Base-by-base conservation (phyloP, 768 basidiomycete species). In the Serendipita sp. region DNA sequence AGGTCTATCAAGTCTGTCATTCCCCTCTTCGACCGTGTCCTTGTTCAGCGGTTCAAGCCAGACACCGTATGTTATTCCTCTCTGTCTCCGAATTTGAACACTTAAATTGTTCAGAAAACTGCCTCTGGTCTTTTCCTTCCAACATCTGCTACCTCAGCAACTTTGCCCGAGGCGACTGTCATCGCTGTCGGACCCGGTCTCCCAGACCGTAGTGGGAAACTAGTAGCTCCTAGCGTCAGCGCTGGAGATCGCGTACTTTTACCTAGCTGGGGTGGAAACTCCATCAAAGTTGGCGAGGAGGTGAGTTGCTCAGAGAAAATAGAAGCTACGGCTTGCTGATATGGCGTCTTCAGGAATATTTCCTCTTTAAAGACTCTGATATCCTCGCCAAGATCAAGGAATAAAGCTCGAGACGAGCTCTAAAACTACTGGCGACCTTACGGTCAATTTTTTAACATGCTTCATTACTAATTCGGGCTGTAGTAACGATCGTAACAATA, bases 301-400 rank as follows among this genome's bases (percentile, higher is more conserved):
- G 95, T 92, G 71, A 66, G 88, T 81, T 10, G 63, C 44, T 23
- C 18, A 10, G 4, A 4, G 51, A 52, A 38, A 64, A 35, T 30
- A 48, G 30, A 18, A 2, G 38, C 10, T 36, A 15, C 7, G 16
- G 3, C 23, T 41, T 62, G 5, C 45, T 66, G 4, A 62, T 58
- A 18, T 34, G 64, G 62, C 28, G 67, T 45, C 63, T 44, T 38
- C 70, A 97, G 93, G 95, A 99, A 73, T 99, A 88, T 76, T 88
- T 81, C 79, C 77, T 99, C 66, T 97, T 94, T 85, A 89, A 86
- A 77, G 95, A 97, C 76, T 75, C 83, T 30, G 94, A 97, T 72
- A 96, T 99, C 73, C 81, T 98, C 63, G 95, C 95, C 66, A 96
- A 94, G 80, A 92, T 97, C 71, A 82, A 87, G 74, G 94, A 96